Percentiles rank a stretch among this genome's conserved stretches.
phyloP scores from a whole-genome alignment of 2,329 filamentous ascomycete genomes.

The Alternaria panax region DNA sequence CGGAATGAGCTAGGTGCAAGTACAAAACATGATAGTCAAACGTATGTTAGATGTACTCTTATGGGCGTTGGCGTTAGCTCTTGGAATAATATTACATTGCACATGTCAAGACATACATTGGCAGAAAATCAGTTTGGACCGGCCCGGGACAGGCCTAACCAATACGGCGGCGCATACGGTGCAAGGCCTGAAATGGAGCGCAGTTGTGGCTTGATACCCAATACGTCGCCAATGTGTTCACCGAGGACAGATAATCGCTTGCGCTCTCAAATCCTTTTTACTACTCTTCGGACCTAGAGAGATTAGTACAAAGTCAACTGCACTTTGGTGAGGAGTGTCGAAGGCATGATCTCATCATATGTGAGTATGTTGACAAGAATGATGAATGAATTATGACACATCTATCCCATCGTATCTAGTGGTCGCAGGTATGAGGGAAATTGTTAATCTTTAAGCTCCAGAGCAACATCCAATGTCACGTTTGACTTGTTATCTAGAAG shows the following conservation, averaged over 20 bases:
- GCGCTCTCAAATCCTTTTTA: not conserved
- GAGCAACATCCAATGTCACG: not conserved
- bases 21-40: constrained; percentile 16
- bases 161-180: not conserved
- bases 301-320: not conserved
- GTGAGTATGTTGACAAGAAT: not conserved
- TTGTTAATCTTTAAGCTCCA: not conserved
- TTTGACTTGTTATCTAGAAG: not conserved
- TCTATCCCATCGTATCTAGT: not conserved
- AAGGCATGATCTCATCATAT: not conserved
- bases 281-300: not conserved
- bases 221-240: not conserved
- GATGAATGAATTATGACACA: not conserved
- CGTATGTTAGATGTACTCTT: constrained; percentile 16
- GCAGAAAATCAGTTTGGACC: not conserved
- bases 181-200: not conserved
- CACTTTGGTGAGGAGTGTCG: not conserved
- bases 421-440: not conserved
- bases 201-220: not conserved
- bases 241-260: not conserved
- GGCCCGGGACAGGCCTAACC: not conserved
- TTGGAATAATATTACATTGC: constrained; percentile 21
- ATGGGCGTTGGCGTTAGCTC: constrained; percentile 29
- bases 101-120: not conserved
- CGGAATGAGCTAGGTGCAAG: constrained; percentile 4